Base-by-base conservation (phyloP, 441 rosid genomes). In the Kokia cookei region DNA sequence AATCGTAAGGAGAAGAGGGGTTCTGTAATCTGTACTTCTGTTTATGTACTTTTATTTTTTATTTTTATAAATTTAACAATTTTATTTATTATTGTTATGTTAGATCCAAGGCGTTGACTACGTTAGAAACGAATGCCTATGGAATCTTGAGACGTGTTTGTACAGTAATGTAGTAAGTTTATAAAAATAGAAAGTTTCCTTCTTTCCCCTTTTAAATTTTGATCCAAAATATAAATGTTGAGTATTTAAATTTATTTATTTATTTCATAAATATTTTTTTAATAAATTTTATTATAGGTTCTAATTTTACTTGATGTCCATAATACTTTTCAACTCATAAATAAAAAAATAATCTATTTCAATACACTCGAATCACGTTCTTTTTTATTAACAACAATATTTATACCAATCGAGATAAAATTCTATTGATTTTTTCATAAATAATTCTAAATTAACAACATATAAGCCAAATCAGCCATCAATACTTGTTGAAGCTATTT, bases 91-190 rank as follows among this genome's bases (percentile, higher is more conserved):
- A 15, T 60, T 48, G 13, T 55, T 59, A 26, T 60, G 50, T 9
- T 75, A 45, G 75, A 77, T 77, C 82, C 74, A 17, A 77, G 81
- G 67, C 65, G 83, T 81, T 81, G 85, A 77, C 84, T 32, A 40
- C 62, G 72, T 12, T 75, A 63, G 72, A 77, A 64, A 48, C 58
- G 80, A 27, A 22, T 43, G 43, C 62, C 65, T 17, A 26, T 61
- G 81, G 78, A 76, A 76, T 73, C 78, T 75, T 59, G 74, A 73
- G 79, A 80, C 84, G 75, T 82, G 78, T 63, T 35, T 2, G n/a
- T 35, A 65, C 70, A n/a, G 8, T 15, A 15, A 4, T 40, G 70
- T 75, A 54, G 65, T 61, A 29, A 22, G 60, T 43, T 22, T 32
- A 74, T 27, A 51, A 1, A 11, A 57, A 57, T 11, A 24, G 32